Evolutionary conservation across 257 asterid genomes (phyloP).

Genomic region (Solanum phureja): DNA sequence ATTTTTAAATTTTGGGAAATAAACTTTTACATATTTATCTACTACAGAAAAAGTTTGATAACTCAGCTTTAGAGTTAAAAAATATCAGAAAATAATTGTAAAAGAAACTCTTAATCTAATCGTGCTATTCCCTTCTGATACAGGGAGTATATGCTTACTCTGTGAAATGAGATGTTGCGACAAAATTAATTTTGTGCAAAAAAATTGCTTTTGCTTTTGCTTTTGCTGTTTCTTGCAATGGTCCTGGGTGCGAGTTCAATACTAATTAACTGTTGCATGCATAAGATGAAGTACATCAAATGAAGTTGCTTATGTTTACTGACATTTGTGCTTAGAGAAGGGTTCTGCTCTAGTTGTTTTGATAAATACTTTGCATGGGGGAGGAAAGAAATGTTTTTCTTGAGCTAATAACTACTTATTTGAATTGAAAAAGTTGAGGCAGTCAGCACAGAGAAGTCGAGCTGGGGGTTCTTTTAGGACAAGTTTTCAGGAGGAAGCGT

Average conservation of each 20-base stretch:
- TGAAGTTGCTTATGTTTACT: neutral
- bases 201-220: neutral
- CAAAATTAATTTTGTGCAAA: neutral
- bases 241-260: neutral
- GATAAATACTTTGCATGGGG: neutral
- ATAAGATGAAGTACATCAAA: neutral
- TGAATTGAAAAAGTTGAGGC: constrained; percentile 58
- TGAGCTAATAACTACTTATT: constrained; percentile 26
- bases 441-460: constrained; percentile 49
- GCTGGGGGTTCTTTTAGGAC: constrained; percentile 43
- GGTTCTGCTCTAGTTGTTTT: neutral
- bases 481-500: constrained; percentile 66
- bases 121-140: neutral
- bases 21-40: neutral
- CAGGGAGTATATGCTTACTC: neutral
- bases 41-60: neutral
- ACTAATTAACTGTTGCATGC: neutral
- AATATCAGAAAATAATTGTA: neutral
- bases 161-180: neutral
- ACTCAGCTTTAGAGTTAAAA: neutral
- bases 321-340: neutral
- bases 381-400: neutral
- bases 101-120: neutral
- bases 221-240: neutral
- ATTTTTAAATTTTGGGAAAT: neutral